These are phyloP conservation scores for Dothideomycetidae sp. DNA, from an alignment of 2,329 filamentous ascomycete genomes.

Conservation along the genomic window DNA sequence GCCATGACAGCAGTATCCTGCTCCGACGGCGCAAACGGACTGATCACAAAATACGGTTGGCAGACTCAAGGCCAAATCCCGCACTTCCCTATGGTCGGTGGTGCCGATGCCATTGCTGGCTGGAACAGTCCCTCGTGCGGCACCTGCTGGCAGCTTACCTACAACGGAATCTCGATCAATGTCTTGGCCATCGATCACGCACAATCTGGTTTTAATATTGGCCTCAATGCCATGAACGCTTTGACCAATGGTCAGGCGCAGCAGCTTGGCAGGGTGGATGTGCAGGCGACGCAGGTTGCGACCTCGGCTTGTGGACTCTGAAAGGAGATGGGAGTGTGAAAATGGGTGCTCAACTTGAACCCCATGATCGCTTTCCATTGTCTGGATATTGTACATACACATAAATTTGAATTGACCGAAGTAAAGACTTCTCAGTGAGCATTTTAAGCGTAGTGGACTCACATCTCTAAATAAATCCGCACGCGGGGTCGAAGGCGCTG, in stretches of 20 bases:
- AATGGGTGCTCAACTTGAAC: too few relatives aligned
- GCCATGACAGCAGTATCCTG: conserved; percentile 47
- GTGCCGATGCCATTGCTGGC: conserved; percentile 32
- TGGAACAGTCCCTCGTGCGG: conserved; percentile 38
- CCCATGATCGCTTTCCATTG: too few relatives aligned
- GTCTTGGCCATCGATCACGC: conserved; percentile 36
- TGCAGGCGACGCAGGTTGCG: conserved; percentile 24
- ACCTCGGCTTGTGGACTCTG: conserved; percentile 12
- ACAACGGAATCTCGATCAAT: conserved; percentile 33
- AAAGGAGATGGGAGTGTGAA: neutral
- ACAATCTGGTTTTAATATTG: conserved; percentile 36
- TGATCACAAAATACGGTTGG: conserved; percentile 49
- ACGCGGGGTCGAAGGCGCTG: too few relatives aligned
- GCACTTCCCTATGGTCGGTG: conserved; percentile 36
- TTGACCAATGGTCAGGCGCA: conserved; percentile 34
- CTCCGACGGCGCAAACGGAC: conserved; percentile 53
- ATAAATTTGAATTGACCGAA: too few relatives aligned
- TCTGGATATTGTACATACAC: too few relatives aligned
- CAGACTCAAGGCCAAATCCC: conserved; percentile 32
- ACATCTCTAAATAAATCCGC: too few relatives aligned
- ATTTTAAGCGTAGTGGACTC: too few relatives aligned
- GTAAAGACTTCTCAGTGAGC: too few relatives aligned
- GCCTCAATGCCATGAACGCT: conserved; percentile 33
- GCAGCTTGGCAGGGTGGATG: conserved; percentile 26
- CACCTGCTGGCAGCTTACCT: conserved; percentile 38